These are phyloP conservation scores for Amauroascus niger DNA, from an alignment of 2,329 filamentous ascomycete species.

Conservation along the genomic window DNA sequence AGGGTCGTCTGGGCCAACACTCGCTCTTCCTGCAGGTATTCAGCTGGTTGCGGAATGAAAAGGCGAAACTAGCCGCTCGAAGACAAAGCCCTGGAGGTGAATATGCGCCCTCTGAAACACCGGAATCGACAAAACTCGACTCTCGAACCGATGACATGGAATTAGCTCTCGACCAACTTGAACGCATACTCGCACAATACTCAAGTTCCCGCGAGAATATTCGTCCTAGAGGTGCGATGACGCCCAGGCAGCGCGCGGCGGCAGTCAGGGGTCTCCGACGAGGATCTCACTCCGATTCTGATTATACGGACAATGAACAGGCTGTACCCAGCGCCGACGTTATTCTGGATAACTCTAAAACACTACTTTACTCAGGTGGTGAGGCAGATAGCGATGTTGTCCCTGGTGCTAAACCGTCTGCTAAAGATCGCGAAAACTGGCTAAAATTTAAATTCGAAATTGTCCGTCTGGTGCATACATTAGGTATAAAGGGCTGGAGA, in stretches of 20 bases:
- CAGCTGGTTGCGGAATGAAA: slow-evolving; percentile 77
- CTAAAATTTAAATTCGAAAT: slow-evolving; percentile 84
- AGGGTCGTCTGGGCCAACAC: slow-evolving; percentile 20
- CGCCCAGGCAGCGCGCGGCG: slow-evolving; percentile 7
- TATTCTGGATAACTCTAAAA: slow-evolving; percentile 80
- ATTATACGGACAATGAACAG: slow-evolving; percentile 69
- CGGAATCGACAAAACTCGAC: neutral
- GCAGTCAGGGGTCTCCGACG: slow-evolving; percentile 34
- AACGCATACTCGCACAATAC: slow-evolving; percentile 53
- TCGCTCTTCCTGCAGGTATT: slow-evolving; percentile 60
- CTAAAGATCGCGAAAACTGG: slow-evolving; percentile 70
- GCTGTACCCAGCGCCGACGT: slow-evolving; percentile 79
- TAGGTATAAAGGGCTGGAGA: slow-evolving; percentile 85
- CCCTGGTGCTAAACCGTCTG: slow-evolving; percentile 38
- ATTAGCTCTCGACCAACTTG: slow-evolving; percentile 67
- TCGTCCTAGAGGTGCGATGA: slow-evolving; percentile 8
- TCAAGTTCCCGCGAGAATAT: slow-evolving; percentile 17
- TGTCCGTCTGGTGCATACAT: slow-evolving; percentile 75
- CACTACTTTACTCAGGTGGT: slow-evolving; percentile 62
- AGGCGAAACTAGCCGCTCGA: slow-evolving; percentile 50
- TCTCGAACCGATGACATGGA: slow-evolving; percentile 50
- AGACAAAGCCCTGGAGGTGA: slow-evolving; percentile 25
- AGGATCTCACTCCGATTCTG: slow-evolving; percentile 67
- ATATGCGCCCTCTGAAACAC: neutral
- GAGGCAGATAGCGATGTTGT: slow-evolving; percentile 30